Evolutionary conservation across 2,329 filamentous ascomycete species (phyloP).

Genomic region (Pseudopyrenochaeta lycopersici): DNA sequence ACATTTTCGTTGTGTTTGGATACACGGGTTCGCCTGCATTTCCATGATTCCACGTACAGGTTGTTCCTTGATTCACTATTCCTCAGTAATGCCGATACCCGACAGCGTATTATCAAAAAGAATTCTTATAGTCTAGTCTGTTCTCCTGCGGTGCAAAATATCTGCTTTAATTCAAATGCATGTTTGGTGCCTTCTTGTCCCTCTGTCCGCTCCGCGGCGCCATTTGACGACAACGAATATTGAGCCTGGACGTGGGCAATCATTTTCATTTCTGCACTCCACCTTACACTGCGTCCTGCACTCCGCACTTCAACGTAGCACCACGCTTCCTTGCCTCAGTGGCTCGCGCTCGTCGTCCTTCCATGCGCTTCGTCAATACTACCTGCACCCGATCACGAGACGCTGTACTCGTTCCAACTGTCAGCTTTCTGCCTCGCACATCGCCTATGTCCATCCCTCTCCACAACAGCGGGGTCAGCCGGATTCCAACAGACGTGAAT

Average conservation of each 20-base stretch:
- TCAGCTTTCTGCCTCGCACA: conserved; percentile 10
- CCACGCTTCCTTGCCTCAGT: conserved; percentile 14
- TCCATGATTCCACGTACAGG: no score
- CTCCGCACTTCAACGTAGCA: conserved; percentile 17
- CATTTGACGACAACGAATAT: no score
- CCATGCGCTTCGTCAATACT: background rate
- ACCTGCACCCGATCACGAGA: conserved; percentile 13
- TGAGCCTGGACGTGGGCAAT: background rate
- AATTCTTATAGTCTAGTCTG: no score
- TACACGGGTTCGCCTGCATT: no score
- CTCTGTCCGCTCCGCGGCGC: no score
- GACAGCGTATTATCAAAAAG: no score
- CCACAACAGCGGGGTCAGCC: background rate
- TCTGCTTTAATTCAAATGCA: no score
- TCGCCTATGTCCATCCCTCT: conserved; percentile 10
- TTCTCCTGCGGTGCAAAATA: no score
- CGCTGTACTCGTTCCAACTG: background rate
- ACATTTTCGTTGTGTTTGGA: no score
- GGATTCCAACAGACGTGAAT: background rate
- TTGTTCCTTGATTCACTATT: no score
- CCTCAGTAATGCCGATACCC: no score
- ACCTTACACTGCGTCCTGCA: conserved; percentile 20
- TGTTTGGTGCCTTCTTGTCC: no score
- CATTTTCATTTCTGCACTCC: conserved; percentile 15
- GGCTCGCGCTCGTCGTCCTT: background rate